Base-by-base conservation (phyloP, 306 rosid genomes). In the Sicyos baderoa region DNA sequence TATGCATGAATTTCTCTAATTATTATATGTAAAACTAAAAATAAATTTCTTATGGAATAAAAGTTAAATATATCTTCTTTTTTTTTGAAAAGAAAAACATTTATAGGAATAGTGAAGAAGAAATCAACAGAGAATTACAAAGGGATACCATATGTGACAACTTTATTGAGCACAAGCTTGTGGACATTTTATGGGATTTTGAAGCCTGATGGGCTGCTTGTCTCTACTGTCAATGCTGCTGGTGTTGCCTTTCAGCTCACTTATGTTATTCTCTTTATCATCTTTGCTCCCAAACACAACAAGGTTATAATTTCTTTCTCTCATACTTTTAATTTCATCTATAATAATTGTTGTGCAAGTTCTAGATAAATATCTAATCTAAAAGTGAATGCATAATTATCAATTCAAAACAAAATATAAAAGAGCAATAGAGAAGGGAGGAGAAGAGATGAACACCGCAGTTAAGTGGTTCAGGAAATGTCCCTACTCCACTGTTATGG, bases 111-210 rank as follows among this genome's bases (percentile, higher is more conserved):
- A 76, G 87, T 86, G 79, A 86, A 79, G 78, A 77, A 73, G 67
- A 86, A 75, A 74, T 83, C 90, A 10, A 86, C 84, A 17, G 84
- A 67, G 77, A 72, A 80, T 76, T 77, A 70, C 80, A 62, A 73
- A 57, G 81, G 77, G 21, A 75, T 70, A 21, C 86, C 90, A 10
- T 86, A 86, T 54, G 70, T 83, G 59, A 74, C 84, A 0, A 83
- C 84, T 11, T 69, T 83, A 17, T 47, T 83, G 73, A 70, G 79
- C 72, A 72, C 90, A 68, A 77, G 84, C 73, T 75, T 83, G 47
- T 86, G 90, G 90, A 83, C 83, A 6, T 81, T 79, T 69, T 86
- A 86, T 71, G 90, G 90, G 51, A 1, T 79, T 17, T 19, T 83
- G 3, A 86, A 86, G 58, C 86, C 90, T 0, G 59, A 50, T 2